Conservation (phyloP, 345 rosid species). For the Gossypium stocksii region DNA sequence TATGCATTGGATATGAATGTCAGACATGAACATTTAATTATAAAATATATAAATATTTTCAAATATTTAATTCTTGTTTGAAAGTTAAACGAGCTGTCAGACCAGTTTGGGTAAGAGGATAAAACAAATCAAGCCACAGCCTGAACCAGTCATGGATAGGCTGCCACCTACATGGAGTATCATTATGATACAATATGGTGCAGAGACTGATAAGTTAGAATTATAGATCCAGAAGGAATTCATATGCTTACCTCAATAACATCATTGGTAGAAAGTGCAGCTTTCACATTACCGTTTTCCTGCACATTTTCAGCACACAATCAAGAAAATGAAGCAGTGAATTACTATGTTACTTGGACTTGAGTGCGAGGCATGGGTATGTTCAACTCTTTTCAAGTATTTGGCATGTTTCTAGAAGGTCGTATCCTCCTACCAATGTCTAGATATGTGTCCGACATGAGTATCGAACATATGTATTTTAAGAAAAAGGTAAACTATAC, state of each 20-base stretch:
- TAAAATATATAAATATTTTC: background rate
- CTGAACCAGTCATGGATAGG: background rate
- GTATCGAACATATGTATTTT: too few species aligned
- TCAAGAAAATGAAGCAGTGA: background rate
- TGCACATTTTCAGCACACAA: slow-evolving; percentile 28
- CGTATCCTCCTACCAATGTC: too few species aligned
- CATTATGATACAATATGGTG: background rate
- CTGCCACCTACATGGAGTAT: background rate
- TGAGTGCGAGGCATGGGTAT: too few species aligned
- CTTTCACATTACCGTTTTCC: slow-evolving; percentile 77
- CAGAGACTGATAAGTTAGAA: background rate
- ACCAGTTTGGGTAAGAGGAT: too few species aligned
- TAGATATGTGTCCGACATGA: too few species aligned
- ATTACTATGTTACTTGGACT: background rate
- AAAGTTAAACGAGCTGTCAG: too few species aligned
- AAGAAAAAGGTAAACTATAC: too few species aligned
- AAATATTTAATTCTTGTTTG: background rate
- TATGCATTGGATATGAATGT: too few species aligned
- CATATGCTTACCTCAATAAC: slow-evolving; percentile 69
- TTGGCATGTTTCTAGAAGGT: too few species aligned
- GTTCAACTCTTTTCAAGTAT: too few species aligned
- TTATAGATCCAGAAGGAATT: background rate
- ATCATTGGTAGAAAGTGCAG: slow-evolving; percentile 66
- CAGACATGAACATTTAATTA: too few species aligned
- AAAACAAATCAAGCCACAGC: background rate